A percentile compares a stretch with the other conserved stretches of the same genome.
Evolutionary conservation across 2,329 filamentous ascomycete species (phyloP).

Genomic region (Grosmannia serpens): DNA sequence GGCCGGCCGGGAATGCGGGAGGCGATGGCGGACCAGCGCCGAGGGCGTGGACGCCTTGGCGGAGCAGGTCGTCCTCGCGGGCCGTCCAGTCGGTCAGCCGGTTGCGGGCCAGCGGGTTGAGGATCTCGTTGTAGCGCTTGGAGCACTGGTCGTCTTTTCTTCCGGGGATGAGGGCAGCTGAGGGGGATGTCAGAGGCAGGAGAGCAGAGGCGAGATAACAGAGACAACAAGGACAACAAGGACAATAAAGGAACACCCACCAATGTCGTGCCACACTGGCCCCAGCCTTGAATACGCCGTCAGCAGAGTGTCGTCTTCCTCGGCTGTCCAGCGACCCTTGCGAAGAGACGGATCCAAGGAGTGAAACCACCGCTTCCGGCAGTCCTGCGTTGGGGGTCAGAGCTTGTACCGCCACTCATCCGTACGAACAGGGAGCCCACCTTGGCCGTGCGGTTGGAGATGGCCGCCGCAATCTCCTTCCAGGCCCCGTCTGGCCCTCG

Average conservation of each 20-base stretch:
- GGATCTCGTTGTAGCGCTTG: conserved; percentile 7
- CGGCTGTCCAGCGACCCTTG: conserved; percentile 4
- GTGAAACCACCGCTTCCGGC: conserved; percentile 7
- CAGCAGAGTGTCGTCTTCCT: conserved; percentile 3
- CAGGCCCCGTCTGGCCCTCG: background rate
- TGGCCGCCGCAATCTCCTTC: background rate
- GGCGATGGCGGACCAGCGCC: conserved; percentile 3
- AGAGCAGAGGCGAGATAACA: background rate
- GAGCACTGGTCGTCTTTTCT: conserved; percentile 6
- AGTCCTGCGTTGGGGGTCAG: background rate
- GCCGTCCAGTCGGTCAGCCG: conserved; percentile 1
- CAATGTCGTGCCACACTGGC: background rate
- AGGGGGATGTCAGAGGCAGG: background rate
- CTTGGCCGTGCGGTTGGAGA: background rate
- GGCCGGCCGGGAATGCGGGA: conserved; percentile 1
- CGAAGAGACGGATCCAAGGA: conserved; percentile 3
- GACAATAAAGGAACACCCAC: background rate
- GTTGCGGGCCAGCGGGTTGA: conserved; percentile 1
- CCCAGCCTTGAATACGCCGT: background rate
- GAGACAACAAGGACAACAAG: too few relatives aligned
- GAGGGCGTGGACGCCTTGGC: background rate
- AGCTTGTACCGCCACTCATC: background rate
- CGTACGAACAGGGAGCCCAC: background rate
- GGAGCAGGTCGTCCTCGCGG: background rate
- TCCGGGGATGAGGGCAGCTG: conserved; percentile 3